A percentile compares a stretch with the other conserved stretches of the same genome.
Evolutionary conservation across 2,329 filamentous ascomycete species (phyloP).

Genomic region (Neonectria neomacrospora): DNA sequence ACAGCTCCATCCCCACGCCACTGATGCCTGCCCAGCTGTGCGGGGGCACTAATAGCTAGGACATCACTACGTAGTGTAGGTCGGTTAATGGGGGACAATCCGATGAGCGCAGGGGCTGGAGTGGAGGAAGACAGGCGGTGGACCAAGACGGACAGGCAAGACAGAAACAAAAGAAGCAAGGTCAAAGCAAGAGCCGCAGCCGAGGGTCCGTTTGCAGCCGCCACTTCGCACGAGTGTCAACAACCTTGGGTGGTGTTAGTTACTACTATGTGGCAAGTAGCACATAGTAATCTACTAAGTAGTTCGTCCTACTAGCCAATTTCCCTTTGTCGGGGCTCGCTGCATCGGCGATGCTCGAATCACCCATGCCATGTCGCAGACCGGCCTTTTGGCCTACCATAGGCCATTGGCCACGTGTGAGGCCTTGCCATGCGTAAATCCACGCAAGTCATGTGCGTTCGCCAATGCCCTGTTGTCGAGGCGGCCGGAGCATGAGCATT

Average conservation of each 20-base stretch:
- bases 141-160: background rate
- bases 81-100: background rate
- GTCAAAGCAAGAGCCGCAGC: conserved; percentile 32
- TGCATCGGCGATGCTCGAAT: background rate
- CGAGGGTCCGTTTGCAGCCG: conserved; percentile 21
- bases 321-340: background rate
- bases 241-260: conserved; percentile 16
- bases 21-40: conserved; percentile 24
- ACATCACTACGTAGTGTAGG: conserved; percentile 1
- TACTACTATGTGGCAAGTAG: background rate
- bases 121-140: conserved; percentile 1
- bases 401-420: too few relatives aligned
- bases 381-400: conserved; percentile 1
- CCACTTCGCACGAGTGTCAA: conserved; percentile 23
- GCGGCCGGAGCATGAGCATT: background rate
- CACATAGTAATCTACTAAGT: background rate
- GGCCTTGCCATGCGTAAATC: background rate
- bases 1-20: conserved; percentile 18
- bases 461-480: background rate
- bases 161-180: conserved; percentile 3
- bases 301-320: conserved; percentile 11
- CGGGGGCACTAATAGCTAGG: conserved; percentile 16
- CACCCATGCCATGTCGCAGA: background rate
- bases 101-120: conserved; percentile 26
- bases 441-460: conserved; percentile 5